These are phyloP conservation scores for Plenodomus lindquistii DNA, from an alignment of 2,329 filamentous ascomycete species.

Conservation along the genomic window DNA sequence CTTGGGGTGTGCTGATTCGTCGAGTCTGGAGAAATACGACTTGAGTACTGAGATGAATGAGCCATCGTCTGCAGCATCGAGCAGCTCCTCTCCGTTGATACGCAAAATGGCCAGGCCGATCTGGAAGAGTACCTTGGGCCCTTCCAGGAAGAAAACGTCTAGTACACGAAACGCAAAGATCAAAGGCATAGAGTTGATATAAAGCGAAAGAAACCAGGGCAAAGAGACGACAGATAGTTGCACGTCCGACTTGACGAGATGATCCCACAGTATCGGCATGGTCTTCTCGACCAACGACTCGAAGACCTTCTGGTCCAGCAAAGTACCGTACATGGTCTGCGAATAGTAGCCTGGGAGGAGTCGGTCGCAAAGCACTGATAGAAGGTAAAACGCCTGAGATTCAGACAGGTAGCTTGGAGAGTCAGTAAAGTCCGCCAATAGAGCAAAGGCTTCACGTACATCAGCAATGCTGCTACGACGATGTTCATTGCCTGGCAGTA, in stretches of 20 bases:
- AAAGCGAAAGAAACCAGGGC: constrained; percentile 96
- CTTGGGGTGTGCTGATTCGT: constrained; percentile 93
- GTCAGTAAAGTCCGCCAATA: constrained; percentile 28
- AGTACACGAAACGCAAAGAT: constrained; percentile 96
- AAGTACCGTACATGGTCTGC: constrained; percentile 97
- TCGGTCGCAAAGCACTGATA: constrained; percentile 89
- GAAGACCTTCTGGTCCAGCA: constrained; percentile 96
- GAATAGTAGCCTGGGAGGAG: constrained; percentile 97
- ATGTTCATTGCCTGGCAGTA: constrained; percentile 99
- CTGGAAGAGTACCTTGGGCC: constrained; percentile 95
- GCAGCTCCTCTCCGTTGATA: constrained; percentile 93
- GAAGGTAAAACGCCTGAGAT: constrained; percentile 89
- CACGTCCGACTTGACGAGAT: constrained; percentile 94
- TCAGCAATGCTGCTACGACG: constrained; percentile 93
- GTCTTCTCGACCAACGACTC: constrained; percentile 98
- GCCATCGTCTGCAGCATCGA: constrained; percentile 92
- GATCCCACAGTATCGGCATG: constrained; percentile 98
- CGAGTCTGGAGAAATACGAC: constrained; percentile 87
- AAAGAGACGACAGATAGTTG: constrained; percentile 96
- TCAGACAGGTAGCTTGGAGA: constrained; percentile 83
- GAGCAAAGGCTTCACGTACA: constrained; percentile 55
- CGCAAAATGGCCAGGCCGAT: constrained; percentile 94
- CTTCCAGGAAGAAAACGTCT: constrained; percentile 98
- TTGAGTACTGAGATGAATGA: constrained; percentile 97
- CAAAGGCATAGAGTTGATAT: constrained; percentile 99